phyloP scores from a whole-genome alignment of 2,329 filamentous ascomycete species.

The Aurifilum marmelostoma region DNA sequence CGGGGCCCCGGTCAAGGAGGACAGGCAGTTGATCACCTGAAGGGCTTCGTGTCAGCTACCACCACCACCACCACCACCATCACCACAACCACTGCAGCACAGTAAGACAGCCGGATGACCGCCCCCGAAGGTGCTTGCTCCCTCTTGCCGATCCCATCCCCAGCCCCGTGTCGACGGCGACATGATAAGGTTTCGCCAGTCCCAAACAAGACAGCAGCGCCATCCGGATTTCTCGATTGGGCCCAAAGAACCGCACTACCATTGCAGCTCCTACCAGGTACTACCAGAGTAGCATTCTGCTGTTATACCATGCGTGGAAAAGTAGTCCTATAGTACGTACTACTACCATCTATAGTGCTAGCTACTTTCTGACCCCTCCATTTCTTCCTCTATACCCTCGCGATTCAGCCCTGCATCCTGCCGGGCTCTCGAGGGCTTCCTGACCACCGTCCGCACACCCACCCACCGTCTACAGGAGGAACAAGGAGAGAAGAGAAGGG shows the following conservation, averaged over 20 bases:
- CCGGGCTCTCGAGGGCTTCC: neutral
- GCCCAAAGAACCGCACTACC: neutral
- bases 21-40: neutral
- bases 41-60: neutral
- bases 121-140: neutral
- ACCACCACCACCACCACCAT: too few relatives aligned
- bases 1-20: neutral
- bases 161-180: neutral
- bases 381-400: neutral
- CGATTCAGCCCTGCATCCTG: conserved; percentile 7
- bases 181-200: conserved; percentile 11
- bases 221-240: neutral
- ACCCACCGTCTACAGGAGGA: neutral
- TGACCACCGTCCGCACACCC: conserved; percentile 6
- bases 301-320: too few relatives aligned
- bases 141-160: neutral
- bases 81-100: neutral
- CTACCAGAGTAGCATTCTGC: neutral
- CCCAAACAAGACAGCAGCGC: conserved; percentile 6
- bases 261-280: neutral
- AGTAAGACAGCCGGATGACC: neutral
- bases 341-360: neutral
- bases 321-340: too few relatives aligned
- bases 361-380: neutral
- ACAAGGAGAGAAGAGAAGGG: neutral